A percentile compares a stretch with the other conserved stretches of the same genome.
phyloP scores from a whole-genome alignment of 805 yeast species.

The Schwanniomyces sp. region DNA sequence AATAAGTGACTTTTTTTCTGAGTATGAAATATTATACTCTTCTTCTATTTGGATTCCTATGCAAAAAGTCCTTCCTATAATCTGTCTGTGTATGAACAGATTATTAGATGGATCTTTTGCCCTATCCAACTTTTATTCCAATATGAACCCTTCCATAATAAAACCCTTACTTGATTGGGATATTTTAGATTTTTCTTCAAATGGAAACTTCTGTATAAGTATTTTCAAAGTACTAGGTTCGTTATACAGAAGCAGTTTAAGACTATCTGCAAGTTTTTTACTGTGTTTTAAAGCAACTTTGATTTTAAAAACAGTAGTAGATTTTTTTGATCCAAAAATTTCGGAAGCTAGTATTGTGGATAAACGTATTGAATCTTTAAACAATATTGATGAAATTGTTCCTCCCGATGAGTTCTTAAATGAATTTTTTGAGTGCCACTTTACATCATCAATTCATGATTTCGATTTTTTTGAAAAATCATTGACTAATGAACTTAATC shows the following conservation, averaged over 20 bases:
- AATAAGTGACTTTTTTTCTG: not conserved
- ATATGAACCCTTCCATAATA: not conserved
- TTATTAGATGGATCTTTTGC: not conserved
- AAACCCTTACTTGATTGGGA: not conserved
- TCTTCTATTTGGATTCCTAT: not conserved
- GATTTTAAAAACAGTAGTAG: not conserved
- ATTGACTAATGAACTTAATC: not conserved
- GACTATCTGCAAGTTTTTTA: not conserved
- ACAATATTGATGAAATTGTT: not conserved
- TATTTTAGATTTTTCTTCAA: not conserved
- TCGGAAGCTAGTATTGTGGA: not conserved
- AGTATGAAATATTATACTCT: not conserved
- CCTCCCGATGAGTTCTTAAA: not conserved
- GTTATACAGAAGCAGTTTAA: not conserved
- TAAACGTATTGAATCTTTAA: not conserved
- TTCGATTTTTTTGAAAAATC: not conserved
- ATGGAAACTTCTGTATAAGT: not conserved
- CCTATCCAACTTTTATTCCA: not conserved
- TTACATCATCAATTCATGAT: not conserved
- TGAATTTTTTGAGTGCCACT: not conserved
- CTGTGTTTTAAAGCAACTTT: not conserved
- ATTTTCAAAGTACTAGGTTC: not conserved
- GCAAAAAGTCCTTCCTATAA: not conserved
- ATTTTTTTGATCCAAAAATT: not conserved
- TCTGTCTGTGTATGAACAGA: not conserved